Base-by-base conservation (phyloP, 371 early-diverging fungal genomes). In the Mortierella sp. region DNA sequence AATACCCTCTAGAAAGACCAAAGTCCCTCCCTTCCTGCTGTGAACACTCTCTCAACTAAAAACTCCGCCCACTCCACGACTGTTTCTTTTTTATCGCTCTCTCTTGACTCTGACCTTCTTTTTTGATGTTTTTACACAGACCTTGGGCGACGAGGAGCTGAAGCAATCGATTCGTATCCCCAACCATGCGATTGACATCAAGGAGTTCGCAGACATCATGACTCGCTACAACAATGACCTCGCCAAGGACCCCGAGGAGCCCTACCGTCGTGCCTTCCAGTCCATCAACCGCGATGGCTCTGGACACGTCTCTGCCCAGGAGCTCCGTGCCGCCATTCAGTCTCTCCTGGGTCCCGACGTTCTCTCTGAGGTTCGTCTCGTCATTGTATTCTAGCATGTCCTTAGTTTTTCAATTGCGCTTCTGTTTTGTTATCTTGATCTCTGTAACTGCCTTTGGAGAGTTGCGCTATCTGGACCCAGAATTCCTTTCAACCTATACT, bases 241-340 rank as follows among this genome's bases (percentile, higher is more conserved):
- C 11, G 31, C 16, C 76, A 76, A 70, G 64, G 80, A 80, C 64
- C 76, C 80, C 2, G 80, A 80, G 43, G 80, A 80, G 70, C 76
- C 76, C 64, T 80, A 80, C 70, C 76, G 80, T 24, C 73, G 76
- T 26, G 76, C 76, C 2, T 80, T 80, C 58, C 53, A 65, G 5
- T 63, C 80, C 41, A 76, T 80, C 45, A 80, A 80, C 73, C 76
- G 73, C 64, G 80, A 80, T 45, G 73, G 76, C 10, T 69, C 80
- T 29, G 80, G 80, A 16, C 39, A 50, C 31, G 50, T 80, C 66
- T 80, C 80, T 43, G 34, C 70, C 4, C 73, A 80, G 44, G 80
- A 80, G 29, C 73, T 80, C 11, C 72, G 76, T 40, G 31, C 45
- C 9, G 76, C 76, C 45, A 71, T 80, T 45, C 64, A 65, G 13